Percentiles rank a stretch among this genome's conserved stretches.
These are phyloP conservation scores for Aspergillus clavatus DNA, from an alignment of 2,329 filamentous ascomycete genomes.

Conservation along the genomic window DNA sequence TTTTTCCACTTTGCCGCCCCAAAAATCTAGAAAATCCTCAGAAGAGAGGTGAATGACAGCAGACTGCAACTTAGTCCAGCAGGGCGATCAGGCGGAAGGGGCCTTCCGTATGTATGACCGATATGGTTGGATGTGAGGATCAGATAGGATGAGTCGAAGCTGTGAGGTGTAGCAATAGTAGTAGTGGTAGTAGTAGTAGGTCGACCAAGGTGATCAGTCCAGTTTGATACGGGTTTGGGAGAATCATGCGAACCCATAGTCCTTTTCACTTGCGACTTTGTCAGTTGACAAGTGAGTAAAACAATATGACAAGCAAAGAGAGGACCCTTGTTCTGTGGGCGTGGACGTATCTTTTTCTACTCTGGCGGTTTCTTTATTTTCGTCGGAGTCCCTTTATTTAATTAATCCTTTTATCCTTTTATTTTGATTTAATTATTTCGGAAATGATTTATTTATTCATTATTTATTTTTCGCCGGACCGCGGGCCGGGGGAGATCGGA, in stretches of 20 bases:
- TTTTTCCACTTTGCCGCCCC: neutral
- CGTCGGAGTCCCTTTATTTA: too few relatives aligned
- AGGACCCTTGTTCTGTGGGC: constrained; percentile 8
- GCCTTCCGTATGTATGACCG: constrained; percentile 9
- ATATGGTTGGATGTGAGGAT: neutral
- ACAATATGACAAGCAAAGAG: constrained; percentile 9
- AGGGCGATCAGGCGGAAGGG: constrained; percentile 21
- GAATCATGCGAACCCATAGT: neutral
- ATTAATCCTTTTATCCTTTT: neutral
- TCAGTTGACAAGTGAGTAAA: neutral
- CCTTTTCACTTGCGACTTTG: neutral
- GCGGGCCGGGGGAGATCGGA: constrained; percentile 22
- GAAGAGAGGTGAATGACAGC: constrained; percentile 6
- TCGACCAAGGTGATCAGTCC: constrained; percentile 9
- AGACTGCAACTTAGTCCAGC: constrained; percentile 14
- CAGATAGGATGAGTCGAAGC: neutral
- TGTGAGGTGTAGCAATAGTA: neutral
- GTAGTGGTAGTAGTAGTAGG: neutral
- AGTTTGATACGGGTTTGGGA: constrained; percentile 1
- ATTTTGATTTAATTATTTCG: neutral
- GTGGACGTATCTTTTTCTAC: constrained; percentile 15
- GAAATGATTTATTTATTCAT: constrained; percentile 1
- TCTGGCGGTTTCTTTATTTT: too few relatives aligned
- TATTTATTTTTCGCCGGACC: constrained; percentile 8
- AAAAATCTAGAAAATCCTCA: constrained; percentile 8